phyloP scores from a whole-genome alignment of 768 basidiomycete genomes.

The Boletus reticulatus region DNA sequence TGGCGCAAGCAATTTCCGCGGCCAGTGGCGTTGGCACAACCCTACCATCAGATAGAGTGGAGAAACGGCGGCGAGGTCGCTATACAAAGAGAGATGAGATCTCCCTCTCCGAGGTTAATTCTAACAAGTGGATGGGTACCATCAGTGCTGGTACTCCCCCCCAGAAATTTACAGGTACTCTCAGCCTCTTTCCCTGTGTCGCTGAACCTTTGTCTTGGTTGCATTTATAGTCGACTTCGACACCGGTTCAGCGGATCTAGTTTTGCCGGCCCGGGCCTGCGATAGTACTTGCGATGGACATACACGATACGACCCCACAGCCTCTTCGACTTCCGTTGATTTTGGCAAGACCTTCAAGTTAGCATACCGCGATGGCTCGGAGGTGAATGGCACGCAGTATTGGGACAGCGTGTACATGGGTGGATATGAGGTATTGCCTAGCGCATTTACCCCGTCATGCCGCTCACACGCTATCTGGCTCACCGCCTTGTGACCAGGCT shows the following conservation, averaged over 20 bases:
- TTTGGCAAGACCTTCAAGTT: constrained; percentile 29
- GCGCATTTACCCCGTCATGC: constrained; percentile 9
- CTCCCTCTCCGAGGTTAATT: constrained; percentile 36
- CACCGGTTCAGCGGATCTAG: constrained; percentile 51
- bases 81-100: constrained; percentile 29
- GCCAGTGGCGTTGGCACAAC: not conserved
- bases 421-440: constrained; percentile 31
- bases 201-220: not conserved
- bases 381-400: constrained; percentile 39
- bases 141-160: constrained; percentile 50
- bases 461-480: not conserved
- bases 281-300: constrained; percentile 31
- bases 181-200: not conserved
- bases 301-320: constrained; percentile 25
- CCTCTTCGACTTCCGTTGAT: constrained; percentile 33
- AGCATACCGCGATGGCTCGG: constrained; percentile 38
- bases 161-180: constrained; percentile 39
- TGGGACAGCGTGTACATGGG: constrained; percentile 43
- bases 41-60: not conserved
- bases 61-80: constrained; percentile 11
- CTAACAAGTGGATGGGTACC: constrained; percentile 44
- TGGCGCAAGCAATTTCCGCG: constrained; percentile 13
- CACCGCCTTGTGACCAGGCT: constrained; percentile 24
- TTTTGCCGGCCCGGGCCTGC: constrained; percentile 37
- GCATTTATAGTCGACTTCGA: constrained; percentile 46